These are phyloP conservation scores for Peronosclerospora sorghi DNA, from an alignment of 352 stramenopile genomes.

Conservation along the genomic window DNA sequence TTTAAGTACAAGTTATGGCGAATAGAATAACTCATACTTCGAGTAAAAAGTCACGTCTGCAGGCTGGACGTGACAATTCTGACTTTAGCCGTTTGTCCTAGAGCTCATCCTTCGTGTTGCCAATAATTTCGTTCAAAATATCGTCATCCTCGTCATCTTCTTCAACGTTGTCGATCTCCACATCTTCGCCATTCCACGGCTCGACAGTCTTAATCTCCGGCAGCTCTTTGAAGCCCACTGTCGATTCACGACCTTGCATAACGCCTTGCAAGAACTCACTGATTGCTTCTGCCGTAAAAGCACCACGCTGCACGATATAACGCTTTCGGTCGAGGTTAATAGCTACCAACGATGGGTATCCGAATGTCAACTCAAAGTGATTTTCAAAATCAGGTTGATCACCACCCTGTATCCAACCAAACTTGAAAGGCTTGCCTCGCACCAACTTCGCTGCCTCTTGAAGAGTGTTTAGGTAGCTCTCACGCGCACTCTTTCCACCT, in stretches of 20 bases:
- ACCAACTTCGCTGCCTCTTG: conserved; percentile 77
- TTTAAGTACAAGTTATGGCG: no score
- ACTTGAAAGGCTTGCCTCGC: conserved; percentile 85
- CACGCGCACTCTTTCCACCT: conserved; percentile 68
- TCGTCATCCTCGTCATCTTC: conserved; percentile 79
- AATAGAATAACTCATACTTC: no score
- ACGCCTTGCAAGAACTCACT: conserved; percentile 62
- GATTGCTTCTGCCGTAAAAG: conserved; percentile 61
- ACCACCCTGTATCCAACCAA: conserved; percentile 85
- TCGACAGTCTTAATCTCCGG: conserved; percentile 50
- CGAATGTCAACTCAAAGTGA: conserved; percentile 84
- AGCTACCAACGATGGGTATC: conserved; percentile 84
- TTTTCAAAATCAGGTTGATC: conserved; percentile 79
- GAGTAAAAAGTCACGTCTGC: no score
- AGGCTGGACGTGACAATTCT: no score
- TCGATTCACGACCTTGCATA: conserved; percentile 58
- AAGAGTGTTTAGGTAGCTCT: conserved; percentile 77
- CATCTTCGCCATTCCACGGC: conserved; percentile 78
- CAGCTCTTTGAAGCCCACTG: conserved; percentile 47
- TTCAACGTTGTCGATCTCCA: conserved; percentile 54
- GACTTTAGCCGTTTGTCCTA: conserved; percentile 17
- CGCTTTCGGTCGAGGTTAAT: conserved; percentile 81
- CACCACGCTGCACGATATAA: conserved; percentile 70
- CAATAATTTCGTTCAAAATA: conserved; percentile 81
- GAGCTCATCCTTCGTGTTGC: conserved; percentile 67